Base-by-base conservation (phyloP, 2,329 filamentous ascomycete genomes). In the Alternaria conjuncta region DNA sequence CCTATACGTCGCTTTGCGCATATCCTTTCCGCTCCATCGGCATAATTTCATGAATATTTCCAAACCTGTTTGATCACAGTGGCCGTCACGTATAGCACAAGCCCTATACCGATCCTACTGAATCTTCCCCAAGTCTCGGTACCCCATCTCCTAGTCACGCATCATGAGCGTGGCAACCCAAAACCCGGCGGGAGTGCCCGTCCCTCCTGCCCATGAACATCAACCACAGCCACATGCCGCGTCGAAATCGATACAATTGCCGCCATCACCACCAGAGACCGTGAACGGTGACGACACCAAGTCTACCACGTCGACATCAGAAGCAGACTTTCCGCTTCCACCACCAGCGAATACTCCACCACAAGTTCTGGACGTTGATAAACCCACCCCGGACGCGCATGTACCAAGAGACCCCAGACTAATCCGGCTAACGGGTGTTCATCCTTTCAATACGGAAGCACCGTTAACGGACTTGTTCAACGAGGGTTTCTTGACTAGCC, bases 371-470 rank as follows among this genome's bases (percentile, higher is more conserved):
- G 84, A 89, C n/a, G 81, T 92, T 73, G 94, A 97, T 76, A 84
- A 92, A 67, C 90, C 91, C 66, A 97, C 94, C 0, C 94, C 94
- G 9, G 94, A 97, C 75, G 84, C 81, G 69, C 92, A 95, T 83
- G 92, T 97, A 20, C 86, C 89, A 21, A 86, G 94, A 77, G 94
- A 97, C 80, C 85, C 91, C 1, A 87, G 94, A 44, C 84, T 97
- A 15, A 96, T 97, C 68, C 87, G 94, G 55, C 84, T 97, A 13
- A 97, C 94, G 11, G 94, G 94, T 23, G 87, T 92, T 6, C 94
- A 97, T 79, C 94, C 94, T 1, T 97, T 96, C 84, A 97, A 97
- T 72, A 90, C 92, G 53, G 94, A 97, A 80, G 87, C 94, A 10
- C 94, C 94, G 0, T 82, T 97, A 9, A 92, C 88, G 58, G 88